phyloP scores from a whole-genome alignment of 2,329 filamentous ascomycete genomes.

The Fusarium lateritium region DNA sequence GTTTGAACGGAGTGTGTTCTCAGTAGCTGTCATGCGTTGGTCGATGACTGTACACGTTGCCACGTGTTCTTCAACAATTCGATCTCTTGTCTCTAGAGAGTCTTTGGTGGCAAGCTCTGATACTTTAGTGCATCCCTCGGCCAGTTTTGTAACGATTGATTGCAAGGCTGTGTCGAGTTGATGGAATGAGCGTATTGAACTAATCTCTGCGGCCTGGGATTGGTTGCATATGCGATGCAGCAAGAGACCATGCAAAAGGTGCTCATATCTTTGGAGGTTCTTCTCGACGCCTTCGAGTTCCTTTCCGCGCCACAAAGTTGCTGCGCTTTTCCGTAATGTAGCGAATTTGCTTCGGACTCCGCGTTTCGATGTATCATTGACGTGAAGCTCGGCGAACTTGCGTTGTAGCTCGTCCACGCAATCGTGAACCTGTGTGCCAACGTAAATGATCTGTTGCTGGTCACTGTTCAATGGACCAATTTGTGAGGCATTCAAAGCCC shows the following conservation, averaged over 20 bases:
- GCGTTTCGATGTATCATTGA: rapidly evolving
- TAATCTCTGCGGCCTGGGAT: neutral
- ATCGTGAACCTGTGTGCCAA: neutral
- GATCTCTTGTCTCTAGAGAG: rapidly evolving
- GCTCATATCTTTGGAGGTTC: neutral
- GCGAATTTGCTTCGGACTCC: rapidly evolving
- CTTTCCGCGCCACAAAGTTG: neutral
- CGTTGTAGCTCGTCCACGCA: neutral
- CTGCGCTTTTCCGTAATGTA: rapidly evolving
- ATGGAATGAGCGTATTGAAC: rapidly evolving
- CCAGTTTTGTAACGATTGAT: neutral
- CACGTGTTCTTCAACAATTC: neutral
- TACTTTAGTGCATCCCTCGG: rapidly evolving
- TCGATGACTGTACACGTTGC: neutral
- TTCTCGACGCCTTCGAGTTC: neutral
- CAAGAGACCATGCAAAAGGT: neutral
- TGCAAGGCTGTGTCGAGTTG: neutral
- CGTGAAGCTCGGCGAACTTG: neutral
- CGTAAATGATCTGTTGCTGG: neutral
- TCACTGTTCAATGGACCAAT: rapidly evolving
- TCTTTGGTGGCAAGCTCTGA: neutral
- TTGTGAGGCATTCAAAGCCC: neutral
- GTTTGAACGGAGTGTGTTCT: neutral
- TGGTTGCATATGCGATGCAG: rapidly evolving
- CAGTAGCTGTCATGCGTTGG: neutral